Evolutionary conservation across 208 protist species (phyloP).

Genomic region (Leishmania amazonensis): DNA sequence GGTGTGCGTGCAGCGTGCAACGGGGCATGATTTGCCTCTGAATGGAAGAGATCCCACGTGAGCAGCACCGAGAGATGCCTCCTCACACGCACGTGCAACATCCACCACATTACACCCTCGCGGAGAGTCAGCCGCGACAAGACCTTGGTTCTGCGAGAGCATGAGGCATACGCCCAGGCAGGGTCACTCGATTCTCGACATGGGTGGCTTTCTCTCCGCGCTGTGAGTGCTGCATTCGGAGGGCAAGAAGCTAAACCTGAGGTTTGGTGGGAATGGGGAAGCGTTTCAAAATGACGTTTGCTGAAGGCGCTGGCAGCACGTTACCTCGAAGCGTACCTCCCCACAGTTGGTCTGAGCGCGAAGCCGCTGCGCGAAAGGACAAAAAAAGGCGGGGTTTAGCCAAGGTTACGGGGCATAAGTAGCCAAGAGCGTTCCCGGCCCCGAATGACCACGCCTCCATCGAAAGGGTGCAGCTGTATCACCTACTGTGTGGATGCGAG

Average conservation of each 20-base stretch:
- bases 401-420: constrained; percentile 86
- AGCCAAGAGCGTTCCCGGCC: constrained; percentile 75
- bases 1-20: neutral
- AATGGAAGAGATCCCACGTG: neutral
- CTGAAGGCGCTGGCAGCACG: constrained; percentile 77
- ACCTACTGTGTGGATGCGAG: constrained; percentile 78
- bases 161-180: neutral
- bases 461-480: constrained; percentile 70
- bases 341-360: constrained; percentile 83
- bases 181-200: constrained; percentile 4
- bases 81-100: neutral
- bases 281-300: constrained; percentile 80
- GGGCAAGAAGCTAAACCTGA: constrained; percentile 74
- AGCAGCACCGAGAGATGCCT: neutral
- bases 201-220: constrained; percentile 57
- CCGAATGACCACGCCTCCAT: constrained; percentile 73
- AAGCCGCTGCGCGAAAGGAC: constrained; percentile 72
- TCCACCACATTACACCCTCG: neutral
- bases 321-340: constrained; percentile 70
- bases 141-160: neutral
- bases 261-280: constrained; percentile 78
- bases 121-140: neutral
- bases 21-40: neutral
- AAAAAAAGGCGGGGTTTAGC: constrained; percentile 39
- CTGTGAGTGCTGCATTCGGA: constrained; percentile 58